Evolutionary conservation across 2,329 filamentous ascomycete genomes (phyloP), one percentile per base, ranked within the genome.

Genomic region (Colletotrichum aenigma): DNA sequence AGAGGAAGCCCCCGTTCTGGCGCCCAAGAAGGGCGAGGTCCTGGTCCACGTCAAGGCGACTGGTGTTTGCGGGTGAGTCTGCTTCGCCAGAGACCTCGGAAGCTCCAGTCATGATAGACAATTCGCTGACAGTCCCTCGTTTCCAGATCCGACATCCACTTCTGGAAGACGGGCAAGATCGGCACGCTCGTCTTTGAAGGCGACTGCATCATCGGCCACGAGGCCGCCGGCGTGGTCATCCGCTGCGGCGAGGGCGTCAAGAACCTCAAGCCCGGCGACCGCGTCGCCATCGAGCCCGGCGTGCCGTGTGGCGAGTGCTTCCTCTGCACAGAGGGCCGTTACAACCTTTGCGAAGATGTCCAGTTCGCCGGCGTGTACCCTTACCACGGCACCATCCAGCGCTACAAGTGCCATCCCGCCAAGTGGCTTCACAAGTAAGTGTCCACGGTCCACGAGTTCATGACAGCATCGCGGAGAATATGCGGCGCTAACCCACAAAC

Each of bases 271-370:
- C 85, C 87, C 84, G 91, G 92, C 13, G 93, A 94, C 79, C 86
- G 91, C 67, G 92, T 94, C 12, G 92, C 93, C 5, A 84, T 94
- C 18, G 93, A 94, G 79, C 92, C 92, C 1, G 91, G 92, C 24
- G 90, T 93, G 1, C 91, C 93, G 0, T 94, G 93, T 79, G 87
- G 87, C 13, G 81, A 85, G 38, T 93, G 92, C 80, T 92, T 90
- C 78, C 85, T 91, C 21, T 93, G 92, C 80, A 82, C 83, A 66
- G 88, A 88, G 30, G 92, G 91, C 4, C 89, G 91, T 13, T 93
- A 93, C 78, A 93, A 93, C 78, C 88, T 93, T 7, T 93, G 92
- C 79, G 88, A 91, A 76, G 87, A 91, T 66, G 91, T 93, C 5
- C 85, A 87, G 62, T 93, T 93, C 78, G 85, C 90, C 0, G 91